These are phyloP conservation scores for Exidia glandulosa DNA, from an alignment of 768 basidiomycete genomes.

Conservation along the genomic window DNA sequence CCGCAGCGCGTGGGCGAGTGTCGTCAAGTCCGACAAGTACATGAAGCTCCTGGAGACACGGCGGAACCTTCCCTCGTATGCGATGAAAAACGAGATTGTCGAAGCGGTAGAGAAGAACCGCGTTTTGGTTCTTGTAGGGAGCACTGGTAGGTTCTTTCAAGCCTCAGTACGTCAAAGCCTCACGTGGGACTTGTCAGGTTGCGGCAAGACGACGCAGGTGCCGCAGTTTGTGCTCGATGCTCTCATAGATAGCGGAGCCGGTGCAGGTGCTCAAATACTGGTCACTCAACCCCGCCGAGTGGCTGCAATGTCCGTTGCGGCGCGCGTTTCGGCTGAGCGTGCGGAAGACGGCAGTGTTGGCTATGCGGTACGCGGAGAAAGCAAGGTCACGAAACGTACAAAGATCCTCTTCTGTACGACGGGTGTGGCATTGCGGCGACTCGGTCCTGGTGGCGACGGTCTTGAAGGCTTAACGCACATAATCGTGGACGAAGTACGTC, in stretches of 20 bases:
- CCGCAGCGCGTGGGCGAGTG: constrained; percentile 38
- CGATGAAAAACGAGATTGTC: constrained; percentile 53
- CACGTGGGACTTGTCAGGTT: constrained; percentile 33
- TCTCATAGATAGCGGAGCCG: constrained; percentile 49
- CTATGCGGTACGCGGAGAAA: constrained; percentile 84
- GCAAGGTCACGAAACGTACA: constrained; percentile 50
- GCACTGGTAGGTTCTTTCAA: constrained; percentile 48
- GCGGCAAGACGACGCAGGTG: constrained; percentile 88
- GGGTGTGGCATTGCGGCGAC: constrained; percentile 75
- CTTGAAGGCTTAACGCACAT: constrained; percentile 69
- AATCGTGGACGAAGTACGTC: constrained; percentile 75
- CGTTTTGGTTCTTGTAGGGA: constrained; percentile 80
- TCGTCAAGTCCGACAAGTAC: constrained; percentile 40
- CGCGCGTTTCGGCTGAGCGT: constrained; percentile 76
- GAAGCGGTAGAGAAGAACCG: constrained; percentile 41
- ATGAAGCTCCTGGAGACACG: constrained; percentile 43
- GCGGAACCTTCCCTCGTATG: constrained; percentile 65
- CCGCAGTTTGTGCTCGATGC: constrained; percentile 87
- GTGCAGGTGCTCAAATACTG: constrained; percentile 62
- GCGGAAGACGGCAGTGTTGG: constrained; percentile 69
- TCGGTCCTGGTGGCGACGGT: constrained; percentile 58
- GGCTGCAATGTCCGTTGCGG: constrained; percentile 80
- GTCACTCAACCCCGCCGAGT: constrained; percentile 86
- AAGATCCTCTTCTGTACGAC: constrained; percentile 87
- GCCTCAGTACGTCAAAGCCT: neutral